A percentile compares a stretch with the other conserved stretches of the same genome.
Conservation (phyloP, 2,329 filamentous ascomycete genomes). For the Scedosporium minutisporum region DNA sequence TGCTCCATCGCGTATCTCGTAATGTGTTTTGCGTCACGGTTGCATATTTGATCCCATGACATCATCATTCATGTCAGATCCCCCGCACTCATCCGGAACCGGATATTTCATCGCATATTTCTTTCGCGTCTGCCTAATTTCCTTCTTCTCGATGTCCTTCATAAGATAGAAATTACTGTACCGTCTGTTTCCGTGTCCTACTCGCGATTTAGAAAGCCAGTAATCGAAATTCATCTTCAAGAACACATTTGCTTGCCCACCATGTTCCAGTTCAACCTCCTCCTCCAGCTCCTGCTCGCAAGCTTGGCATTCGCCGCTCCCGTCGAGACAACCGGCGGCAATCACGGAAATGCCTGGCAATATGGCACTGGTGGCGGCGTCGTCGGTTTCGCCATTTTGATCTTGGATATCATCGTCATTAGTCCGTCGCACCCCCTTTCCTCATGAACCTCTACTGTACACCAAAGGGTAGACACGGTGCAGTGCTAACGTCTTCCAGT, state of each 20-base stretch:
- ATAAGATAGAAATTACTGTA: too few species aligned
- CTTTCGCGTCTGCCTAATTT: too few species aligned
- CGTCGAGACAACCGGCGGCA: slow-evolving; percentile 15
- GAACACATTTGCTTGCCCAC: background rate
- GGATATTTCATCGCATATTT: too few species aligned
- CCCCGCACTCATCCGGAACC: too few species aligned
- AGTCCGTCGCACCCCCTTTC: slow-evolving; percentile 32
- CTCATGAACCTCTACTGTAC: background rate
- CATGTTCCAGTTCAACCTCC: background rate
- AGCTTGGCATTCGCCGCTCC: slow-evolving; percentile 40
- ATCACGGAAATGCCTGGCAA: slow-evolving; percentile 37
- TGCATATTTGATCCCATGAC: too few species aligned
- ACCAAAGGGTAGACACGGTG: background rate
- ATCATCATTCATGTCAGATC: too few species aligned
- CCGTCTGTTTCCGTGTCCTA: too few species aligned
- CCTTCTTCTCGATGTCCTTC: too few species aligned
- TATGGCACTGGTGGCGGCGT: slow-evolving; percentile 54
- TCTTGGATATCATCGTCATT: slow-evolving; percentile 54
- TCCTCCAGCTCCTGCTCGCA: slow-evolving; percentile 32
- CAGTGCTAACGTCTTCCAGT: slow-evolving; percentile 27
- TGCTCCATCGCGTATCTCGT: too few species aligned
- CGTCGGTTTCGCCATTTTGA: slow-evolving; percentile 49
- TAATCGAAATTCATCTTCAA: too few species aligned
- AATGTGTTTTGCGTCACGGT: too few species aligned
- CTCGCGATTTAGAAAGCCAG: too few species aligned